phyloP scores from a whole-genome alignment of 78 protist genomes.

The Trichosphaerium sp. region DNA sequence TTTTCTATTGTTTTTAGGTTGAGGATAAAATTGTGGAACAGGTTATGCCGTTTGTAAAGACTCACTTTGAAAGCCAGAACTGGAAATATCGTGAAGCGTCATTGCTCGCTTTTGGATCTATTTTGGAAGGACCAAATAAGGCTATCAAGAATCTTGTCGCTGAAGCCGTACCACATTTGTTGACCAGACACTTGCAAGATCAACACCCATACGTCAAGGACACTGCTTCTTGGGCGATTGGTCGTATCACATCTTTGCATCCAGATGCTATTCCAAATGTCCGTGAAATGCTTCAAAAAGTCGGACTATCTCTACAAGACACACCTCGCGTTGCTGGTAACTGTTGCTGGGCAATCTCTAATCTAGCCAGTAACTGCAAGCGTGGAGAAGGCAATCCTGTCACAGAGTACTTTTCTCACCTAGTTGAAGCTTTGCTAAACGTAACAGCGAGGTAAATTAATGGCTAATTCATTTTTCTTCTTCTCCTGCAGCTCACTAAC shows the following conservation, averaged over 20 bases:
- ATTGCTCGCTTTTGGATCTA: constrained; percentile 60
- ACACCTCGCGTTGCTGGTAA: constrained; percentile 57
- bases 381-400: too few relatives aligned
- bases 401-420: too few relatives aligned
- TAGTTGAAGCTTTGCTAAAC: too few relatives aligned
- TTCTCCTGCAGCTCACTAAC: too few relatives aligned
- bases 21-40: constrained; percentile 34
- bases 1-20: too few relatives aligned
- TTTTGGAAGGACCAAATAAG: constrained; percentile 54
- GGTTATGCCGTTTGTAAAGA: constrained; percentile 58
- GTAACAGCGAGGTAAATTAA: too few relatives aligned
- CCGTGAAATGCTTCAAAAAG: too few relatives aligned
- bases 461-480: too few relatives aligned
- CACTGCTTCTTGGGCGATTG: constrained; percentile 78
- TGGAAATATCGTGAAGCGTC: constrained; percentile 74
- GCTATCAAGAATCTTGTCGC: neutral
- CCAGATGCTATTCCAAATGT: too few relatives aligned
- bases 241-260: too few relatives aligned
- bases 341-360: constrained; percentile 66
- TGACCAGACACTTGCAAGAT: constrained; percentile 36
- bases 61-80: constrained; percentile 24
- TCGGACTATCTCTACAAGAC: constrained; percentile 11
- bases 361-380: too few relatives aligned
- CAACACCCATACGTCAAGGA: constrained; percentile 39
- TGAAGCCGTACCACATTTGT: neutral